Evolutionary conservation across 805 yeast species (phyloP), one percentile per base, ranked within the genome.

Genomic region (Ogataea paradorogensis): DNA sequence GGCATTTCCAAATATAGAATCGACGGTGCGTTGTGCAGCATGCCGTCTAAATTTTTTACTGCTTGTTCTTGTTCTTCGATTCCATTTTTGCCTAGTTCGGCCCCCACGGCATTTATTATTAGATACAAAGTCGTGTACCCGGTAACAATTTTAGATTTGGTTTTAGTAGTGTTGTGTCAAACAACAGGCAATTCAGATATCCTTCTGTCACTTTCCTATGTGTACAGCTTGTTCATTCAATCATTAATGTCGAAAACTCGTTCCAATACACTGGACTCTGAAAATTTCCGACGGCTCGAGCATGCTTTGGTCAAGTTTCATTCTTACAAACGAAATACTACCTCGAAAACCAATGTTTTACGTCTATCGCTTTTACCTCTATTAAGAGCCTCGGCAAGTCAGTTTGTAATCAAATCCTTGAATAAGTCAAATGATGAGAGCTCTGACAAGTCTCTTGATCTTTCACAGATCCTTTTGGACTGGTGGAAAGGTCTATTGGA

Each of bases 401-500:
- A 13, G 18, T 32, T 9, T 4, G 26, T 24, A 6, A 18, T 18
- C 20, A 18, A 18, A 10, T 24, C 26, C 5, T 24, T 24, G 13
- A 8, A 24, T 9, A 9, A 24, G 7, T 10, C 26, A 9, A 24
- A 5, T 4, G 5, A 9, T 9, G 26, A 24, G 7, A 5, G 7
- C 7, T 10, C 9, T 15, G 15, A 45, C 43, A 15, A 32, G 15
- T 15, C 38, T 41, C 20, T 36, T 43, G 38, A n/a, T 20, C 21
- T 51, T 3, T 33, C 52, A 8, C 35, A 32, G 2, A 27, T 48
- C 7, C 42, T 76, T 13, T 48, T 70, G 8, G 66, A 63, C 48
- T 78, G 82, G 82, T 77, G 82, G 82, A 50, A 60, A n/a, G 61
- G 70, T n/a, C 53, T 76, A 11, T 50, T 76, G 13, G 39, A 43